Base-by-base conservation (phyloP, 192 early-diverging fungal genomes). In the Coemansia sp. region DNA sequence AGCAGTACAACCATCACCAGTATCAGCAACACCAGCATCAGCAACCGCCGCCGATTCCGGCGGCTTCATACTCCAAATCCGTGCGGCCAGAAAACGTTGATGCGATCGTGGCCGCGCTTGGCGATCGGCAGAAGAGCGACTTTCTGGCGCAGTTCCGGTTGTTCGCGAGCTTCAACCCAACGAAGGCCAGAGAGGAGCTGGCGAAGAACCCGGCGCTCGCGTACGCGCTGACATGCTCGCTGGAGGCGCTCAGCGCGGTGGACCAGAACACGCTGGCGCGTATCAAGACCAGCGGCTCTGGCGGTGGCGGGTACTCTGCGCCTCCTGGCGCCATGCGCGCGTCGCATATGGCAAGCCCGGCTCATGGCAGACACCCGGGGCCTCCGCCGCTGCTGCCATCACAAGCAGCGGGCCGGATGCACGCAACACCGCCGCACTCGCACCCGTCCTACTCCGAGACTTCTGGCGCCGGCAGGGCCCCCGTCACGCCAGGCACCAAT, bases 171-270 rank as follows among this genome's bases (percentile, higher is more conserved):
- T 51, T 64, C 11, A 81, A 81, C 25, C 38, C 59, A 2, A 56
- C 44, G 10, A 71, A 71, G 55, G 78, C 78, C 2, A 62, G 58
- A 11, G 64, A 69, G 22, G 78, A 81, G 64, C 60, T 81, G 22
- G 19, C 48, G 16, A 71, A 65, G 55, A 81, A 81, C 39, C 73
- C 73, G 13, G 78, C 63, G 12, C 63, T 81, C 11, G 73, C 78
- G 1, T 60, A 71, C 20, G 74, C 73, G 1, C 55, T 81, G 42
- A 11, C 67, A 0, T 10, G 39, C 5, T 49, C 78, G 1, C 16
- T 81, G 50, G 78, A 72, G 63, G 45, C 63, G 5, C 61, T 76
- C 54, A 45, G 60, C 20, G 20, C 56, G 32, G 66, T 66, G 0
- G 74, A 67, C 54, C 45, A 19, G 25, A 40, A 40, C 44, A 53